These are phyloP conservation scores for Macrophomina pseudophaseolina DNA, from an alignment of 2,329 filamentous ascomycete species.

Conservation along the genomic window DNA sequence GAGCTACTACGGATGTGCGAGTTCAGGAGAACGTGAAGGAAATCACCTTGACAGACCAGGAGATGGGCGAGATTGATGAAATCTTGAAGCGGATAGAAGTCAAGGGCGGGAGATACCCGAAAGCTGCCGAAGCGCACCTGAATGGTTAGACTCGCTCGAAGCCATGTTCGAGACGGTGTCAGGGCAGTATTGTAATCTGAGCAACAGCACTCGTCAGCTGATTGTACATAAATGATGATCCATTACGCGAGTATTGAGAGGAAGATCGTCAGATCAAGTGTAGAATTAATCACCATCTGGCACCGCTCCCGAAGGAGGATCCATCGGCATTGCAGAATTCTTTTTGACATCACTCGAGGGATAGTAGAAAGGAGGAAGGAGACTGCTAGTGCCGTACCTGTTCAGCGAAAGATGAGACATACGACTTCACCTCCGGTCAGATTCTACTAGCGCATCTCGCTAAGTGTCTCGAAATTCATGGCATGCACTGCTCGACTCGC, in stretches of 20 bases:
- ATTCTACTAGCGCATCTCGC: background rate
- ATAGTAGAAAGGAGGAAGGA: background rate
- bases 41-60: constrained; percentile 52
- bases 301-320: constrained; percentile 32
- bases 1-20: constrained; percentile 61
- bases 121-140: constrained; percentile 25
- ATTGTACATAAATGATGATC: background rate
- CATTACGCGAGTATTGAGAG: background rate
- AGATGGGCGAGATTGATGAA: constrained; percentile 57
- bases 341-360: constrained; percentile 48
- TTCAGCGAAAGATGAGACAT: too few species aligned
- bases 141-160: constrained; percentile 21
- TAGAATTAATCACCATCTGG: constrained; percentile 55
- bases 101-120: constrained; percentile 48
- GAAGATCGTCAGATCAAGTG: constrained; percentile 54
- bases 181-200: background rate
- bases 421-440: too few species aligned
- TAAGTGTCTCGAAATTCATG: too few species aligned
- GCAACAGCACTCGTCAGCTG: constrained; percentile 20
- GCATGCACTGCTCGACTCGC: too few species aligned
- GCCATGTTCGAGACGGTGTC: background rate
- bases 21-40: constrained; percentile 63
- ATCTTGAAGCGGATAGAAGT: constrained; percentile 55
- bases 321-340: constrained; percentile 59
- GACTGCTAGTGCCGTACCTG: background rate